These are phyloP conservation scores for Spathaspora sp. DNA, from an alignment of 1,139 yeast genomes.

Conservation along the genomic window DNA sequence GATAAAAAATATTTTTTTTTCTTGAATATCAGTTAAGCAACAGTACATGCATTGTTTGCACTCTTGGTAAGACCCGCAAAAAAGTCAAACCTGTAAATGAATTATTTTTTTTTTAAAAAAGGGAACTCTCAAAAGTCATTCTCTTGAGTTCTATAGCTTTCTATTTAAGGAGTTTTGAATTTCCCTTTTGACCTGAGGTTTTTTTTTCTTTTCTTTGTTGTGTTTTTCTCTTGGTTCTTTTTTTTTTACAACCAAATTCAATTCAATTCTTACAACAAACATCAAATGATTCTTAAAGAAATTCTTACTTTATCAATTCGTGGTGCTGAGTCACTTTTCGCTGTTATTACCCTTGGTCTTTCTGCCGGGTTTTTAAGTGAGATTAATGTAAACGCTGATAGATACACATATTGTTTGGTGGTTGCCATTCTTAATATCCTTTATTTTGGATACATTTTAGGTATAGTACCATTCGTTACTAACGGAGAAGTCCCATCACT, in stretches of 20 bases:
- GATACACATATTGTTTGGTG: slow-evolving; percentile 22
- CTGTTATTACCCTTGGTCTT: slow-evolving; percentile 25
- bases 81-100: not conserved
- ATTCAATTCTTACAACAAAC: not conserved
- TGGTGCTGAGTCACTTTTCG: slow-evolving; percentile 22
- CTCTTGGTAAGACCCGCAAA: no score
- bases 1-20: not conserved
- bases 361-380: slow-evolving; percentile 23
- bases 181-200: not conserved
- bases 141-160: not conserved
- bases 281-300: slow-evolving; percentile 4
- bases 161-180: not conserved
- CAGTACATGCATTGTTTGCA: not conserved
- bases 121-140: no score
- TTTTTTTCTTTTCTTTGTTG: not conserved
- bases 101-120: no score
- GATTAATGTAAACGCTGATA: slow-evolving; percentile 10
- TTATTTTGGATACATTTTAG: slow-evolving; percentile 22
- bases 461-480: slow-evolving; percentile 13
- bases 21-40: not conserved
- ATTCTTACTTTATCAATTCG: slow-evolving; percentile 10
- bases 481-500: slow-evolving; percentile 16
- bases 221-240: not conserved
- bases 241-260: slow-evolving; percentile 3
- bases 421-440: slow-evolving; percentile 22